Base-by-base conservation (phyloP, 345 rosid genomes). In the Adansonia digitata region DNA sequence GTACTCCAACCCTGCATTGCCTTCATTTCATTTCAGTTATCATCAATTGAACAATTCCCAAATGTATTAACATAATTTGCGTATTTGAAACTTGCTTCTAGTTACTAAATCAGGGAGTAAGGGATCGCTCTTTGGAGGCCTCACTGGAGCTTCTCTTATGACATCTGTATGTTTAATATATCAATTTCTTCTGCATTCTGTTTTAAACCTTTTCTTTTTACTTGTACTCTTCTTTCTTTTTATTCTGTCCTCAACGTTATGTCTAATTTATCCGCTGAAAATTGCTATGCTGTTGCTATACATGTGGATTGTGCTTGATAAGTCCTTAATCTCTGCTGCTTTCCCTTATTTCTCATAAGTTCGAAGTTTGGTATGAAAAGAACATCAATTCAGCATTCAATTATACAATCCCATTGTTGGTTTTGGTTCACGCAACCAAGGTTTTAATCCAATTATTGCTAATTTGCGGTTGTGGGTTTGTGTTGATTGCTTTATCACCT, bases 41-140 rank as follows among this genome's bases (percentile, higher is more conserved):
- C 20, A 34, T 20, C 45, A 40, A 26, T 12, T 62, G 66, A 46
- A 15, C 8, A 53, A 46, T 71, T 71, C 20, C n/a, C 62, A 9
- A 40, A 14, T 31, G 2, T 2, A 6, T 26, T 49, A 64, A 51
- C 56, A 20, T 52, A 55, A 20, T 71, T 31, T 55, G n/a, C 22
- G n/a, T 14, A 39, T 72, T 72, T 37, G 42, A 39, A 37, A 42
- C 73, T 48, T 75, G 73, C 57, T 60, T 82, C 73, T 82, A 90
- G 97, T 80, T 80, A 59, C 70, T 35, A 88, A 72, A 79, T 94
- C 97, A 18, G 90, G 89, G 74, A 91, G 97, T 78, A 90, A 90
- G 37, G 92, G 94, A 9, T 94, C 98, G 17, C 89, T 91, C 27
- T 85, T 84, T 48, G 97, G 97, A 0, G 95, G 98, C 66, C 80